Evolutionary conservation across 164 flowering plant species (phyloP), one percentile per base, ranked within the genome.

Genomic region (Paratinospora sagittata): DNA sequence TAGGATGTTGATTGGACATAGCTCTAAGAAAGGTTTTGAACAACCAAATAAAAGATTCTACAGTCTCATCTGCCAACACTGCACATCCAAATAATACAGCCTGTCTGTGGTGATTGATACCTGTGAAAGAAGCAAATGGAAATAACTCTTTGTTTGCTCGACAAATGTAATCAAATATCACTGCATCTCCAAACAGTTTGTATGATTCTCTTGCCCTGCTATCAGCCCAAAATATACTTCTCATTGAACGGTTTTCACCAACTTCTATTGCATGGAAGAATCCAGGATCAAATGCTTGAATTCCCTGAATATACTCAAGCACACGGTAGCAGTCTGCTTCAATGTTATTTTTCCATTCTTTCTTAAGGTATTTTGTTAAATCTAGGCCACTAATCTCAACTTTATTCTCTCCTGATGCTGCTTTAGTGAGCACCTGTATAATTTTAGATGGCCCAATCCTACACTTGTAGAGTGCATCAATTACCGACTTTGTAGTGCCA

Each of bases 171-270:
- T 73, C 75, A 68, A 73, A 67, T 73, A 73, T 66, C 58, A 73
- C 11, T 12, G 68, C 66, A 67, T 73, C 75, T 17, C 75, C 75
- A 73, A 73, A 73, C 45, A 61, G 71, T 45, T 68, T 73, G 27
- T 67, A 73, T n/a, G 71, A 71, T 21, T 73, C 75, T 62, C 71
- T 73, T 33, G 71, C 66, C 41, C 63, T 73, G 70, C 75, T 68
- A 68, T 73, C 75, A n/a, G 71, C 71, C 71, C 71, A 73, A 68
- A 73, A 67, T 33, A 73, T 73, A 73, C 75, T 73, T 67, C 75
- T 73, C 75, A 73, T 67, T 58, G 66, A 58, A 52, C 71, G 58
- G 63, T 68, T 73, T 23, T 73, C 75, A 66, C 75, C 75, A 61
- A 73, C 55, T 68, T 73, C 75, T 43, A 73, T 24, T 10, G 67